Conservation (phyloP, 177 flowering plant genomes). For the Vitis hybrid region DNA sequence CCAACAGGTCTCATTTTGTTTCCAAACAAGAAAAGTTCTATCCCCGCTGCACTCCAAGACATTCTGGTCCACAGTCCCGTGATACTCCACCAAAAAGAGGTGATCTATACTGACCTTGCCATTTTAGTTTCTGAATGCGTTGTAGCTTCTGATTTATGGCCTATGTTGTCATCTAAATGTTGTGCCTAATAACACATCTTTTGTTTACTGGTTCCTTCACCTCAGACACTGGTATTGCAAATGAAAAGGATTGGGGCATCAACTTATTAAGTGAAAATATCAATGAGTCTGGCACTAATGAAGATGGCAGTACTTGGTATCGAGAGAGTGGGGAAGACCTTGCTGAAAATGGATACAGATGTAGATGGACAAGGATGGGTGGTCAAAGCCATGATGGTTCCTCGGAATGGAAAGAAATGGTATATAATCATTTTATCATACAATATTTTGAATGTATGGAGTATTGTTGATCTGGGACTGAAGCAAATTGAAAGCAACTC, state of each 20-base stretch:
- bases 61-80: slow-evolving; percentile 81
- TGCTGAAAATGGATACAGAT: slow-evolving; percentile 87
- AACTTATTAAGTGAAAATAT: slow-evolving; percentile 64
- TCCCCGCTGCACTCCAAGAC: slow-evolving; percentile 77
- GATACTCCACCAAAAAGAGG: slow-evolving; percentile 99
- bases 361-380: slow-evolving; percentile 97
- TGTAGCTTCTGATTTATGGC: slow-evolving; percentile 1
- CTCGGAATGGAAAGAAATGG: slow-evolving; percentile 95
- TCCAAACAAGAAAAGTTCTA: slow-evolving; percentile 66
- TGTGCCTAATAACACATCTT: slow-evolving; percentile 6
- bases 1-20: slow-evolving; percentile 46
- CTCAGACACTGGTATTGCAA: slow-evolving; percentile 96
- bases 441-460: neutral
- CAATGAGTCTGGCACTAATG: slow-evolving; percentile 86
- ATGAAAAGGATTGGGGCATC: slow-evolving; percentile 96
- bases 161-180: slow-evolving; percentile 6
- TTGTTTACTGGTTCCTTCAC: slow-evolving; percentile 6
- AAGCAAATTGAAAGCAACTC: neutral
- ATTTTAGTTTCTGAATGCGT: neutral
- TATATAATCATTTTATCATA: slow-evolving; percentile 20
- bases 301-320: slow-evolving; percentile 95
- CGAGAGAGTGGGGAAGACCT: slow-evolving; percentile 85
- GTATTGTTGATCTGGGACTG: slow-evolving; percentile 2
- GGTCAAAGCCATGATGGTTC: slow-evolving; percentile 71
- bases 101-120: slow-evolving; percentile 18